These are phyloP conservation scores for Scheffersomyces quercinus DNA, from an alignment of 1,139 yeast species.

Conservation along the genomic window DNA sequence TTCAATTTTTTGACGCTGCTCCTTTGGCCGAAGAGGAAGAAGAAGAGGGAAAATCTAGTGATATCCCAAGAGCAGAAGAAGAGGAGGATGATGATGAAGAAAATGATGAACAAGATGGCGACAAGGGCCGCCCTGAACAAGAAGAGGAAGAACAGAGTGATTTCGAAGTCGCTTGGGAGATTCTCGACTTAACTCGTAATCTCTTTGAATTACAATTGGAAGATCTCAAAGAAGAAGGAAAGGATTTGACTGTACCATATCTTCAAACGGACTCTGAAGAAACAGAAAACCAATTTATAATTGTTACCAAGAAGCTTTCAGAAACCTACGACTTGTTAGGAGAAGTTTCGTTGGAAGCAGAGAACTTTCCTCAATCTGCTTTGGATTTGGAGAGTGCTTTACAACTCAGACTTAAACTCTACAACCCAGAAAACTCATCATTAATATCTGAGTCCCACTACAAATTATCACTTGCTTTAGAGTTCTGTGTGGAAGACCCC, in stretches of 20 bases:
- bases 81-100: conserved; percentile 24
- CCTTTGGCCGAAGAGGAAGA: conserved; percentile 50
- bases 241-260: conserved; percentile 27
- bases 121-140: conserved; percentile 12
- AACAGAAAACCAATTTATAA: conserved; percentile 32
- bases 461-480: conserved; percentile 78
- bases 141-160: conserved; percentile 62
- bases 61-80: conserved; percentile 23
- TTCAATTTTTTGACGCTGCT: conserved; percentile 58
- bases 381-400: conserved; percentile 63
- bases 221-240: conserved; percentile 14
- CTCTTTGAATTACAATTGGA: conserved; percentile 53
- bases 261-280: conserved; percentile 34
- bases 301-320: conserved; percentile 55
- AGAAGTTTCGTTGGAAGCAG: conserved; percentile 84
- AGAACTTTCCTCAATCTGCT: conserved; percentile 77
- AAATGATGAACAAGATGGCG: conserved; percentile 20
- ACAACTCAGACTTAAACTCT: conserved; percentile 55
- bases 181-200: conserved; percentile 72
- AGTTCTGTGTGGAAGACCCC: conserved; percentile 60
- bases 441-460: conserved; percentile 78
- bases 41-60: conserved; percentile 6
- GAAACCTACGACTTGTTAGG: conserved; percentile 82
- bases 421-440: conserved; percentile 49
- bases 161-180: conserved; percentile 87